Evolutionary conservation across 768 basidiomycete genomes (phyloP), one percentile per base, ranked within the genome.

Genomic region (Lactarius psammicola): DNA sequence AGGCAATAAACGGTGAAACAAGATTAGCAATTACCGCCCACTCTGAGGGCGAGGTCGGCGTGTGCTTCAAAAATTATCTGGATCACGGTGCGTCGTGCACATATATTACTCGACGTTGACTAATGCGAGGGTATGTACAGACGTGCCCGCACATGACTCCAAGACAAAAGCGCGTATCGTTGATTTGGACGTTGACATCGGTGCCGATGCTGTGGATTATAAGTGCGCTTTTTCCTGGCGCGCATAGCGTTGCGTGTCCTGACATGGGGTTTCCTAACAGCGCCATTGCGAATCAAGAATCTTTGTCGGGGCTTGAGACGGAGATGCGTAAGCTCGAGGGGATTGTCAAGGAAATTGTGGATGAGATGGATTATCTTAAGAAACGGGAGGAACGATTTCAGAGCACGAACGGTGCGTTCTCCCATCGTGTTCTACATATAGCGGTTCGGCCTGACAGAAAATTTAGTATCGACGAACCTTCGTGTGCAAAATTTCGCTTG

Each of bases 281-380:
- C 72, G 97, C 97, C 30, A 99, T 98, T 75, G 97, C 97, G 11
- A 98, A 97, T 78, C 95, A 98, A 75, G 97, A 99, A 75, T 95
- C 93, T 0, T 81, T 98, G 0, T 97, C 94, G 7, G 91, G 90
- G 0, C 85, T 99, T 23, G 97, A 99, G 78, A 95, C 94, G 0
- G 97, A 98, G 76, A 98, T 98, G 95, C 87, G 95, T 46, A 98
- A 98, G 73, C 82, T 99, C 3, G 97, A 99, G 75, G 95, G 94
- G 0, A 76, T 98, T 17, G 90, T 95, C 40, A 93, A 95, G 75
- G 97, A 98, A 79, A 87, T 99, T 60, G 86, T 90, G 17, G 95
- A 98, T 71, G 95, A 99, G 77, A 81, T 98, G 80, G 84, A 85
- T 9, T 98, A 96, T 78, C 84, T 99, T 66, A 93, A 95, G 79